Evolutionary conservation across 176 grass and related monocot species (phyloP), one percentile per base, ranked within the genome.

Genomic region (Aegilops umbellulata): DNA sequence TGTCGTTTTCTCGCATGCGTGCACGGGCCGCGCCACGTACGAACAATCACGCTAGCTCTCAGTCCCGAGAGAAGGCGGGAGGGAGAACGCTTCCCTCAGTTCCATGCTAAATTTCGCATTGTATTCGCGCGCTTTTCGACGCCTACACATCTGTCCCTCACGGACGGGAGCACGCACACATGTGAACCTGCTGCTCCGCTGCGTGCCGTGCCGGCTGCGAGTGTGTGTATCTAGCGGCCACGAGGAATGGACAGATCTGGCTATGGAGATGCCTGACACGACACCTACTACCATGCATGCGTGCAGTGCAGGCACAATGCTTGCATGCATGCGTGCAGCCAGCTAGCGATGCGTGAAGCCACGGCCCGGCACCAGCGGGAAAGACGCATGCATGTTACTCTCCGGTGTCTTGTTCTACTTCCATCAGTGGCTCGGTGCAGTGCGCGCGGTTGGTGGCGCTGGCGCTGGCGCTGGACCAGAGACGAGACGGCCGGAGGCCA

Each of bases 231-330:
- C 11, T 14, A 17, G 71, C 71, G 25, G 14, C 26, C 3, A 26
- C 4, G 4, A 17, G 2, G 26, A 31, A 22, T 17, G 71, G 71
- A 74, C 71, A 53, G 26, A 76, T 53, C 42, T 30, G 29, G 25
- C 41, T 76, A 39, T 36, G 8, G 72, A 75, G 73, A 76, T 76
- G 73, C 73, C 73, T 76, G 44, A 76, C 73, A 76, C 44, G 44
- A 76, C 24, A 76, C 73, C 73, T 76, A 76, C 46, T 7, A 55
- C 46, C 72, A 7, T 75, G 72, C 72, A 75, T 75, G 44, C 44
- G 16, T 12, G 53, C 73, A 53, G 24, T 20, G 27, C 41, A 75
- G 49, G 6, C 72, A 17, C 72, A 75, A 26, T 2, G 47, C 47
- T 24, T 36, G 65, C 65, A 32, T 68, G 30, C 29, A 67, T 51